These are phyloP conservation scores for Ogataea neopini DNA, from an alignment of 805 yeast genomes.

Conservation along the genomic window DNA sequence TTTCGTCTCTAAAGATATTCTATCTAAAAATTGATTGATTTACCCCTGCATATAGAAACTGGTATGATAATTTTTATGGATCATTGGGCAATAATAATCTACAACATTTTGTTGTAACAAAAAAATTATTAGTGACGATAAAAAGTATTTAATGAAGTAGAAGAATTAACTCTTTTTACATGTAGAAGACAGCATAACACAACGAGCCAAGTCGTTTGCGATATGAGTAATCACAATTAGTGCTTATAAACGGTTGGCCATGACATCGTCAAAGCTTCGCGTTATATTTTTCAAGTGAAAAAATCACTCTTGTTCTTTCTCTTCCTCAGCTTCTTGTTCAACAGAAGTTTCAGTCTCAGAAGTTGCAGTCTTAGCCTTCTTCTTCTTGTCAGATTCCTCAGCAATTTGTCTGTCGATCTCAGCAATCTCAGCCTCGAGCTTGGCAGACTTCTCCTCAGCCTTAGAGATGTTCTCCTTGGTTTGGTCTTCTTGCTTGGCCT, in stretches of 20 bases:
- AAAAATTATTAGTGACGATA: neutral
- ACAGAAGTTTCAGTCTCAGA: slow-evolving; percentile 15
- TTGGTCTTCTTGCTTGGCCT: slow-evolving; percentile 74
- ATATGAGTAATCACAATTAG: too few relatives aligned
- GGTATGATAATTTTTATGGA: neutral
- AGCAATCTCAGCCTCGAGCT: slow-evolving; percentile 53
- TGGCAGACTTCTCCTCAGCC: slow-evolving; percentile 76
- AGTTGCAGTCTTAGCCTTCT: slow-evolving; percentile 9
- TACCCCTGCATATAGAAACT: neutral
- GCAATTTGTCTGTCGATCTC: slow-evolving; percentile 31
- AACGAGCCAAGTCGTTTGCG: too few relatives aligned
- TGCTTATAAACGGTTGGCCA: too few relatives aligned
- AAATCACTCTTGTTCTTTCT: neutral
- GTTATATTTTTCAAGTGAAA: neutral
- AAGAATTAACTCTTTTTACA: neutral
- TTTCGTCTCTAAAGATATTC: slow-evolving; percentile 29
- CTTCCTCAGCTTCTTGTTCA: slow-evolving; percentile 5
- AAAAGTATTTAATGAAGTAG: neutral
- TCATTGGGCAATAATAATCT: neutral
- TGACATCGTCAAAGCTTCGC: neutral
- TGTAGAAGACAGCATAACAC: neutral
- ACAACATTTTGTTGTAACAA: neutral
- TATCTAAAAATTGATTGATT: slow-evolving; percentile 12
- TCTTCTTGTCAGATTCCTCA: slow-evolving; percentile 21
- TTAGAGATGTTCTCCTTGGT: slow-evolving; percentile 73